Percentiles rank a stretch among this genome's conserved stretches.
phyloP scores from a whole-genome alignment of 768 basidiomycete species.

The Amanita muscaria region DNA sequence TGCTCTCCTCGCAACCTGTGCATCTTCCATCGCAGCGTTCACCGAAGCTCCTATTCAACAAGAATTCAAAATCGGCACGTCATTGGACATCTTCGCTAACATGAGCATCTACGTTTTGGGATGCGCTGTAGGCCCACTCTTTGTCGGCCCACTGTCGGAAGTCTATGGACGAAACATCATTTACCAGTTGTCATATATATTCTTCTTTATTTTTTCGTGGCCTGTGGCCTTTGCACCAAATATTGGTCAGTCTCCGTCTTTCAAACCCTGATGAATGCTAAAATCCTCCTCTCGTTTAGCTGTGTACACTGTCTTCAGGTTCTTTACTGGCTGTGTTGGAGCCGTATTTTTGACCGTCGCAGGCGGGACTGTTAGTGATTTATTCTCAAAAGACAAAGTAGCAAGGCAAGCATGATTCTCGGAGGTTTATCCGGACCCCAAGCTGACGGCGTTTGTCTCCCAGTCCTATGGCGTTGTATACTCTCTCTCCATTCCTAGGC shows the following conservation, averaged over 20 bases:
- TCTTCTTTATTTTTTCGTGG: conserved; percentile 58
- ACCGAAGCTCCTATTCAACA: conserved; percentile 51
- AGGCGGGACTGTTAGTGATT: conserved; percentile 46
- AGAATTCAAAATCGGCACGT: conserved; percentile 38
- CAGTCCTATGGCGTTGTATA: conserved; percentile 48
- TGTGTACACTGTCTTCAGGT: conserved; percentile 19
- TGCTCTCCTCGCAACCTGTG: conserved; percentile 43
- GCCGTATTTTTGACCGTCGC: conserved; percentile 49
- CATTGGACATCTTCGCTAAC: conserved; percentile 41
- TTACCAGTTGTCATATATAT: conserved; percentile 49
- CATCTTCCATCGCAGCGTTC: conserved; percentile 51
- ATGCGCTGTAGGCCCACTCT: conserved; percentile 44
- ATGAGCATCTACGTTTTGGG: conserved; percentile 53
- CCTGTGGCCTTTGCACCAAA: conserved; percentile 70
- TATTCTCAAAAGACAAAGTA: conserved; percentile 48
- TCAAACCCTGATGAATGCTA: not conserved
- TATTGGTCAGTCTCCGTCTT: conserved; percentile 48
- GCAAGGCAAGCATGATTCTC: too few species aligned
- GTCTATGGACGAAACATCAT: conserved; percentile 59
- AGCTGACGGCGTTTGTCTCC: too few species aligned
- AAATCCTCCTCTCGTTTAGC: too few species aligned
- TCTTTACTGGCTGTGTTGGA: conserved; percentile 47
- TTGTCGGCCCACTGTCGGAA: conserved; percentile 48
- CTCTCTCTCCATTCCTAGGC: conserved; percentile 45
- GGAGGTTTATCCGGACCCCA: too few species aligned